Conservation (phyloP, 495 filamentous ascomycete genomes). For the Stereocaulon alpinum region DNA sequence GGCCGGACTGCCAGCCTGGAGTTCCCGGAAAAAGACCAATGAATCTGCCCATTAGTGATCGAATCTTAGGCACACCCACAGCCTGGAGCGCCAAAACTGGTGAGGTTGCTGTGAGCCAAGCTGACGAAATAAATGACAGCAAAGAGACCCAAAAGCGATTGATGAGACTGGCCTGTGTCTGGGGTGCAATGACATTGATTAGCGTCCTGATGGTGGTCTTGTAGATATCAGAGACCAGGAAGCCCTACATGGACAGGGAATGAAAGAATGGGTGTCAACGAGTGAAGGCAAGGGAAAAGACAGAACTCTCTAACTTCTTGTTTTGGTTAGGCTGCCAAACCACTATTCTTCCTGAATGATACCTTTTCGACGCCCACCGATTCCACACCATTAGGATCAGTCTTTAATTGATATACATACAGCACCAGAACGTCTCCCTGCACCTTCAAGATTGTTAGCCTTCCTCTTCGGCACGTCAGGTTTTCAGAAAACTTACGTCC, state of each 20-base stretch:
- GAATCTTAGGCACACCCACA: slow-evolving; percentile 7
- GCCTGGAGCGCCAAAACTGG: slow-evolving; percentile 9
- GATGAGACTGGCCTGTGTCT: not conserved
- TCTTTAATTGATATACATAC: slow-evolving; percentile 94
- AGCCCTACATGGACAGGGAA: not conserved
- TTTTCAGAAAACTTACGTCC: slow-evolving; percentile 62
- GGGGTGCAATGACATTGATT: slow-evolving; percentile 4
- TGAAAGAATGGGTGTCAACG: not conserved
- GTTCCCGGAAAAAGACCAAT: not conserved
- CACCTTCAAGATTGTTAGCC: slow-evolving; percentile 47
- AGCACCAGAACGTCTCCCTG: slow-evolving; percentile 95
- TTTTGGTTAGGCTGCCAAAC: slow-evolving; percentile 16
- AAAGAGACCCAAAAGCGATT: not conserved
- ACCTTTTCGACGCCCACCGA: slow-evolving; percentile 97
- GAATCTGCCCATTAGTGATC: slow-evolving; percentile 9
- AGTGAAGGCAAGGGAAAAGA: not conserved
- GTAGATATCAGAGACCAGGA: not conserved
- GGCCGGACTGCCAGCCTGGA: not conserved
- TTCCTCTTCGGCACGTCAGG: not conserved
- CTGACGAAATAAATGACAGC: slow-evolving; percentile 1
- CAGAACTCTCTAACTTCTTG: not conserved
- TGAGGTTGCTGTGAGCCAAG: slow-evolving; percentile 8
- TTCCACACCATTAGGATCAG: slow-evolving; percentile 77
- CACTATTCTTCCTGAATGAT: slow-evolving; percentile 76
- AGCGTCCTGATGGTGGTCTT: slow-evolving; percentile 5